Conservation (phyloP, 148 eudicot species). For the Selenicereus undatus region DNA sequence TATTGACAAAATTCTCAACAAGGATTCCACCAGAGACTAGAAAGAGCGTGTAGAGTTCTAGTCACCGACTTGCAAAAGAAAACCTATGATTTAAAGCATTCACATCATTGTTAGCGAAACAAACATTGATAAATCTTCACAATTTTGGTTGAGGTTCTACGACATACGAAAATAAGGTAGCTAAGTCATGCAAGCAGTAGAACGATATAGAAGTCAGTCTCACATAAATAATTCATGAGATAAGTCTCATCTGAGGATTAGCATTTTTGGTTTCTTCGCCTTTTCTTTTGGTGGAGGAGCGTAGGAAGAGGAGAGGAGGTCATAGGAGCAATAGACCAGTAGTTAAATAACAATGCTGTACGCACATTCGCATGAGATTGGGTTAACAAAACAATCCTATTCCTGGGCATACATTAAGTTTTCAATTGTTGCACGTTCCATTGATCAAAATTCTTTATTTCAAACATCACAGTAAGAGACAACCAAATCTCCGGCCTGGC, state of each 20-base stretch:
- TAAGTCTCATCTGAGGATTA: not conserved
- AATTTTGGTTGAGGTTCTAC: not conserved
- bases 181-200: not conserved
- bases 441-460: not conserved
- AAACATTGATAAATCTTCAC: not conserved
- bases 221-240: not conserved
- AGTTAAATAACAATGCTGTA: too few species aligned
- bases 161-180: not conserved
- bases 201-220: not conserved
- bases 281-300: not conserved
- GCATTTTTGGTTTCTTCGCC: not conserved
- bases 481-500: not conserved
- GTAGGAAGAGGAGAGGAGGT: not conserved
- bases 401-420: not conserved
- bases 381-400: not conserved
- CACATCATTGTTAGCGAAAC: not conserved
- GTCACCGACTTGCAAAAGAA: not conserved
- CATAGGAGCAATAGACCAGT: not conserved
- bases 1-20: not conserved
- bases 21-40: not conserved
- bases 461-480: not conserved
- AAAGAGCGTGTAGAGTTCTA: not conserved
- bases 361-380: not conserved
- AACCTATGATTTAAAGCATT: conserved; percentile 5
- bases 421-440: not conserved